Base-by-base conservation (phyloP, 2,329 filamentous ascomycete genomes). In the Diaporthe eres region DNA sequence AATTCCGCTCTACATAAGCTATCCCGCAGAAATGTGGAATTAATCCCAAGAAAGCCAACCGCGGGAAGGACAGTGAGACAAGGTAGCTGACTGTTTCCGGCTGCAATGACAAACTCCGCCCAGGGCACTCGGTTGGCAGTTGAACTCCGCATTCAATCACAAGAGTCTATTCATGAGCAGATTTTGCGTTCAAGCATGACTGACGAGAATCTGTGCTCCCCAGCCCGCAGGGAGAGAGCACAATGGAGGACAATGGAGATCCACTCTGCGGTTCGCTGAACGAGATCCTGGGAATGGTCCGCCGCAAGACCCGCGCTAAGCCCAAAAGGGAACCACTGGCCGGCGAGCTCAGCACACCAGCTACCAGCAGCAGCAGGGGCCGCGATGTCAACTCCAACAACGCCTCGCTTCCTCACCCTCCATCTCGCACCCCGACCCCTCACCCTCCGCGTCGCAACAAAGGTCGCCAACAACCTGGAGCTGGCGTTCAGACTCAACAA, bases 301-400 rank as follows among this genome's bases (percentile, higher is more conserved):
- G 28, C 15, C 9, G 49, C 25, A 25, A 22, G 34, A 28, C 9
- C 17, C 22, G 44, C 63, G 75, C 75, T 76, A 74, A n/a, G 42
- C 75, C 71, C 47, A 57, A 63, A 44, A 39, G 25, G 55, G 75
- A 34, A n/a, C 42, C 44, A 25, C 37, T 25, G 55, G 55, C 67
- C 49, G 37, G 34, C 71, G 71, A 73, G 70, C 70, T 75, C 44
- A 67, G 55, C 44, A 58, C 75, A 71, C 49, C 63, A 74, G 75
- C 44, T 58, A 47, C 61, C 42, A 65, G 25, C 61, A 65, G 25
- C 60, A 58, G 71, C 55, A 67, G 44, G 71, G 58, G 61, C 71
- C 49, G 65, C 49, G 49, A 70, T 70, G 71, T 34, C 70, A 73
- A 71, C 75, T 76, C 75, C 57, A 74, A 31, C 61, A 65, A 61